Conservation (phyloP, 768 basidiomycete species). For the Paxillus rubicundulus region DNA sequence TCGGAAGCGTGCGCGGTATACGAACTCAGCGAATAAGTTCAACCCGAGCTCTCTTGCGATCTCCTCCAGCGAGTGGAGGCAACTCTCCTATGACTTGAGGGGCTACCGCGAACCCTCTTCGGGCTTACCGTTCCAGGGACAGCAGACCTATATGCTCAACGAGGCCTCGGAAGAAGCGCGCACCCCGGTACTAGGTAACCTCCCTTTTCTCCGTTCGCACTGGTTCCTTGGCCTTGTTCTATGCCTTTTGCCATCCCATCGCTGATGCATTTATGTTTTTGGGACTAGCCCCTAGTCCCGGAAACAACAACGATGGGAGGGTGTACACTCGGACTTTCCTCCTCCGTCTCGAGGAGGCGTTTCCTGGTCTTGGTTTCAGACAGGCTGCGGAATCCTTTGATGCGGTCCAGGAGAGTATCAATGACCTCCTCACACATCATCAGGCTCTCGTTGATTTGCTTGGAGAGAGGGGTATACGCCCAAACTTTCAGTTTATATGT, state of each 20-base stretch:
- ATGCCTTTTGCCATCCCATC: not conserved
- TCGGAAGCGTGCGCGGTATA: not conserved
- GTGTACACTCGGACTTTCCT: not conserved
- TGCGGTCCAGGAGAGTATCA: not conserved
- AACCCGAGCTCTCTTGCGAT: not conserved
- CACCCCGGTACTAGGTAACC: not conserved
- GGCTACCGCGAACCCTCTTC: not conserved
- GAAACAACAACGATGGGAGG: not conserved
- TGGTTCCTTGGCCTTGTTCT: not conserved
- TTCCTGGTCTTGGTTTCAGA: constrained; percentile 5
- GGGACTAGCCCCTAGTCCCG: not conserved
- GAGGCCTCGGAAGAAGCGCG: not conserved
- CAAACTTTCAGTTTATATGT: constrained; percentile 31
- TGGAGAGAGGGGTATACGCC: constrained; percentile 21
- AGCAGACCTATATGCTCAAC: not conserved
- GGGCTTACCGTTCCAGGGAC: not conserved
- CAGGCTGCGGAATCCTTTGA: not conserved
- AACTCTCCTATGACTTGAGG: not conserved
- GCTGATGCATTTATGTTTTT: not conserved
- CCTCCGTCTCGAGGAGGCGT: constrained; percentile 1
- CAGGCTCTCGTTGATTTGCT: constrained; percentile 41
- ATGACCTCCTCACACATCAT: constrained; percentile 19
- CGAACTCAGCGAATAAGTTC: not conserved
- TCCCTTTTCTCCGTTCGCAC: not conserved
- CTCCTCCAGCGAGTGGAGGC: not conserved